Evolutionary conservation across 1,284 basidiomycete genomes (phyloP).

Genomic region (Apiotrichum siamense): DNA sequence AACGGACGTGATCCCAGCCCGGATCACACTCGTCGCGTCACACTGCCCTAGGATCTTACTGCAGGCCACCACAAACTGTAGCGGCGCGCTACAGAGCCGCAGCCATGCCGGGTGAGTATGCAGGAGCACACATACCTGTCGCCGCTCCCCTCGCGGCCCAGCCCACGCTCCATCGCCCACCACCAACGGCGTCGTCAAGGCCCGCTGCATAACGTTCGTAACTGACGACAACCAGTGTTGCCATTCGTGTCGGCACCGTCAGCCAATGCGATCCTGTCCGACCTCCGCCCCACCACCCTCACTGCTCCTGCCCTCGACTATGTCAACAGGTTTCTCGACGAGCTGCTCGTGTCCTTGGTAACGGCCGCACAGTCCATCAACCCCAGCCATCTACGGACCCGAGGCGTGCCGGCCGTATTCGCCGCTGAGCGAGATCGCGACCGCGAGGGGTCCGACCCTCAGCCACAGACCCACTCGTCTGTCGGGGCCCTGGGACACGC

Average conservation of each 20-base stretch:
- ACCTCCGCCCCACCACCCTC: constrained; percentile 80
- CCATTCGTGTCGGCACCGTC: constrained; percentile 61
- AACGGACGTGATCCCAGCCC: too few relatives aligned
- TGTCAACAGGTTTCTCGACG: constrained; percentile 81
- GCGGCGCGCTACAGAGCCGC: neutral
- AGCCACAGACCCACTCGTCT: constrained; percentile 15
- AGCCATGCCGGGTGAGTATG: constrained; percentile 1
- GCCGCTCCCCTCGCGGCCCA: too few relatives aligned
- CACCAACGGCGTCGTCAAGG: too few relatives aligned
- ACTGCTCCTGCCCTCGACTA: constrained; percentile 63
- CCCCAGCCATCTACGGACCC: constrained; percentile 64
- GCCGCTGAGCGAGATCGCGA: constrained; percentile 49
- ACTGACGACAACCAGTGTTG: neutral
- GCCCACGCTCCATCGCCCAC: too few relatives aligned
- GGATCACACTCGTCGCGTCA: too few relatives aligned
- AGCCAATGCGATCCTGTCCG: constrained; percentile 81
- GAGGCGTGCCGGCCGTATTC: constrained; percentile 63
- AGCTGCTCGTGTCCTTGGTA: constrained; percentile 71
- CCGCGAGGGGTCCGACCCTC: constrained; percentile 13
- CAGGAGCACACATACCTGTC: too few relatives aligned
- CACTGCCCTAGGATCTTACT: too few relatives aligned
- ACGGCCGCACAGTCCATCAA: constrained; percentile 64
- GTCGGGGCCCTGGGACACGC: constrained; percentile 65
- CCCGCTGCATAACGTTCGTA: too few relatives aligned
- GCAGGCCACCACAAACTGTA: too few relatives aligned